Evolutionary conservation across 2,329 filamentous ascomycete species (phyloP).

Genomic region (Diaporthe amygdali): DNA sequence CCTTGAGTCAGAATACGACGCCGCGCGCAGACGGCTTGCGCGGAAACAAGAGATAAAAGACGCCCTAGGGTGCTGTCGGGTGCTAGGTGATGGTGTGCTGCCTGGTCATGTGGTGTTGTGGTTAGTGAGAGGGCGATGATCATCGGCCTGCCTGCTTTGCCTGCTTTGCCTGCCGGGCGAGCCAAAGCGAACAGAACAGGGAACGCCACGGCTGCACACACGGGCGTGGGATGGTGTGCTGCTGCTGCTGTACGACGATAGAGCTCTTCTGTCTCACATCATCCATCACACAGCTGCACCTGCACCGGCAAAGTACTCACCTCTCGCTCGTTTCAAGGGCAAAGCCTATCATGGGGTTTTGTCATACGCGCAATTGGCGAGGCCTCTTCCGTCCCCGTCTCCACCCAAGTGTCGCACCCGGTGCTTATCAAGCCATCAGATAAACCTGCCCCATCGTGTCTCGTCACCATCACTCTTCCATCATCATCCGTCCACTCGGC

Average conservation of each 20-base stretch:
- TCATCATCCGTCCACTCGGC: constrained; percentile 6
- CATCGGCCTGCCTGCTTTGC: constrained; percentile 15
- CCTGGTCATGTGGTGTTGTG: constrained; percentile 19
- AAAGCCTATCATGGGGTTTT: constrained; percentile 22
- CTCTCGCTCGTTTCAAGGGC: background rate
- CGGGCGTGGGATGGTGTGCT: constrained; percentile 3
- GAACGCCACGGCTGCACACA: too few relatives aligned
- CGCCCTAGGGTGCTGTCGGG: background rate
- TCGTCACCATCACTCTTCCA: background rate
- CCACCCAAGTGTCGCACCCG: constrained; percentile 5
- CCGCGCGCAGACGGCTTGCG: constrained; percentile 19
- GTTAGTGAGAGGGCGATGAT: background rate
- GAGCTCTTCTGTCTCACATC: constrained; percentile 23
- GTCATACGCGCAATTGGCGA: constrained; percentile 26
- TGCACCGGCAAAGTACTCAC: too few relatives aligned
- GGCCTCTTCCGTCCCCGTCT: too few relatives aligned
- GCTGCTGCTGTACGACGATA: background rate
- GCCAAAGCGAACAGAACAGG: background rate
- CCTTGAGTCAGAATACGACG: constrained; percentile 19
- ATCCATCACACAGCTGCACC: constrained; percentile 22
- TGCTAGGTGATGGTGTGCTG: constrained; percentile 24
- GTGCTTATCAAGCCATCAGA: constrained; percentile 17
- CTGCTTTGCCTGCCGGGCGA: constrained; percentile 22
- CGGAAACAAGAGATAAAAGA: constrained; percentile 11
- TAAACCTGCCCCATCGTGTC: background rate